phyloP scores from a whole-genome alignment of 1,139 yeast species.

The Candida anutae region DNA sequence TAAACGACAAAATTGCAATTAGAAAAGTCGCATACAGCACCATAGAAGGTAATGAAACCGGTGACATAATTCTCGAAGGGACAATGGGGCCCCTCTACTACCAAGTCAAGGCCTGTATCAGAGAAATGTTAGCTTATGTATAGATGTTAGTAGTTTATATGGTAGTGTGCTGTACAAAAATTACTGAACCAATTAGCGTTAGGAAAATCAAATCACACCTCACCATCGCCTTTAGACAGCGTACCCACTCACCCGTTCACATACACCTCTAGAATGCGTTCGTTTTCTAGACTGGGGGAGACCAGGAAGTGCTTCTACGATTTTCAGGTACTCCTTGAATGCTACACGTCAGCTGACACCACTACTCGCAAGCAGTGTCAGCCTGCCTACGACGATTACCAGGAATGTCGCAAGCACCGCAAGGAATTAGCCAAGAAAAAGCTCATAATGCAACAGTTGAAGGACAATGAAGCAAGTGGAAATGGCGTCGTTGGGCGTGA shows the following conservation, averaged over 20 bases:
- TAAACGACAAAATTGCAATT: conserved; percentile 70
- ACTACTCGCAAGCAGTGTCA: conserved; percentile 34
- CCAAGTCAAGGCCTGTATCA: conserved; percentile 65
- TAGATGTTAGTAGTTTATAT: conserved; percentile 8
- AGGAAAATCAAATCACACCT: conserved; percentile 1
- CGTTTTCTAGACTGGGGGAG: conserved; percentile 44
- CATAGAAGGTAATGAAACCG: conserved; percentile 48
- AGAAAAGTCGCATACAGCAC: conserved; percentile 52
- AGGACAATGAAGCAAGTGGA: conserved; percentile 33
- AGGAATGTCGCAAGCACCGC: conserved; percentile 42
- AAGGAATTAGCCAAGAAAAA: conserved; percentile 43
- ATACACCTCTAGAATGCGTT: conserved; percentile 27
- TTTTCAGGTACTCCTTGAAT: conserved; percentile 39
- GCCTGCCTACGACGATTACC: conserved; percentile 41
- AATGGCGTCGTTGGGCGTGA: conserved; percentile 36
- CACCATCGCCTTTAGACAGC: too few species aligned
- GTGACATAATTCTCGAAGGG: conserved; percentile 82
- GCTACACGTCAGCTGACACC: conserved; percentile 43
- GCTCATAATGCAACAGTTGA: conserved; percentile 40
- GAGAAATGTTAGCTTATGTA: conserved; percentile 76
- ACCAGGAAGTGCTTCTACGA: conserved; percentile 46
- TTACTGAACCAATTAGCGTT: background rate
- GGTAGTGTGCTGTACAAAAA: conserved; percentile 1
- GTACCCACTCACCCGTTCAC: too few species aligned
- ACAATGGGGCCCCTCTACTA: conserved; percentile 69